These are phyloP conservation scores for Penicillium rolfsii DNA, from an alignment of 2,329 filamentous ascomycete genomes.

Conservation along the genomic window DNA sequence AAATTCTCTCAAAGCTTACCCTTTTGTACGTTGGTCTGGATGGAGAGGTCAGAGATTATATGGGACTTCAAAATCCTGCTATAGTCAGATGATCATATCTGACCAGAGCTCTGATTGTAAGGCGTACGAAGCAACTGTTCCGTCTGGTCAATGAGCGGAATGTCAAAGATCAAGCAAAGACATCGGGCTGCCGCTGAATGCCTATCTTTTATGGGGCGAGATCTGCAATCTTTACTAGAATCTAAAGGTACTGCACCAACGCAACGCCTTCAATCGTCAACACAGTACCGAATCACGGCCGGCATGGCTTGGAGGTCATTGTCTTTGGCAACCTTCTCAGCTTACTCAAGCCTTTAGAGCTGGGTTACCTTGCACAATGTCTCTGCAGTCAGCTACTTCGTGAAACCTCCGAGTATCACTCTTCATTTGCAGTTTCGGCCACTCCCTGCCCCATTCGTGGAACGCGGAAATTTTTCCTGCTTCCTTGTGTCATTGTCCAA, in stretches of 20 bases:
- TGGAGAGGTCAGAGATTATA: not conserved
- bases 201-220: no score
- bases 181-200: no score
- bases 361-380: not conserved
- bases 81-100: not conserved
- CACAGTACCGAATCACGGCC: no score
- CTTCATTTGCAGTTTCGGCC: no score
- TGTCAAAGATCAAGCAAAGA: not conserved
- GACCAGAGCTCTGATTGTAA: not conserved
- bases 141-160: not conserved
- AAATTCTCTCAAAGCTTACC: conserved; percentile 4
- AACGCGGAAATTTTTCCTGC: not conserved
- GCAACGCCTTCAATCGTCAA: no score
- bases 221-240: no score
- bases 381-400: not conserved
- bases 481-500: not conserved
- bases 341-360: no score
- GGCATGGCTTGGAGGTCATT: no score
- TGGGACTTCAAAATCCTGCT: not conserved
- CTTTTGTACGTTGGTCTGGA: not conserved
- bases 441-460: not conserved
- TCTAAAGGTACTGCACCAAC: no score
- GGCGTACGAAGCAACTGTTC: not conserved
- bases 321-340: no score
- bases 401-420: not conserved